These are phyloP conservation scores for Musa beccarii DNA, from an alignment of 176 grass and related monocot genomes.

Conservation along the genomic window DNA sequence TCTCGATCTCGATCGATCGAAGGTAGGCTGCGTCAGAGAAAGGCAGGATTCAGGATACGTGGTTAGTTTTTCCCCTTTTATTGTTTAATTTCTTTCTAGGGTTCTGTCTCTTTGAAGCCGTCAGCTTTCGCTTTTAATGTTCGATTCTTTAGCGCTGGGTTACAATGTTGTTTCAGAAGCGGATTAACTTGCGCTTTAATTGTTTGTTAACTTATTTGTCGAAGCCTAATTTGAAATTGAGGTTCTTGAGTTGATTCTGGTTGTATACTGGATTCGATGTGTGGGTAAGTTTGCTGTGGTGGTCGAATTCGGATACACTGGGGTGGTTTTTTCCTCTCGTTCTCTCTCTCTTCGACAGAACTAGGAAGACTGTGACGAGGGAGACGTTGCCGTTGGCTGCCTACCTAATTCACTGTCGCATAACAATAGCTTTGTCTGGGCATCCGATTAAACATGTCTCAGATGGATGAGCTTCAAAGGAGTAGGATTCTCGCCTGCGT, in stretches of 20 bases:
- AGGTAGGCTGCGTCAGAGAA: not conserved
- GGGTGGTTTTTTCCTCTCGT: no score
- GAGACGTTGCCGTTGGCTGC: not conserved
- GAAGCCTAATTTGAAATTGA: not conserved
- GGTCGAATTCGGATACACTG: no score
- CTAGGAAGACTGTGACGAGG: no score
- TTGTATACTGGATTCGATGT: no score
- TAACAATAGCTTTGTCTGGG: not conserved
- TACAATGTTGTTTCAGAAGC: not conserved
- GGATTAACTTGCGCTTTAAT: not conserved
- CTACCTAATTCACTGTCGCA: not conserved
- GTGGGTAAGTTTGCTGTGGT: no score
- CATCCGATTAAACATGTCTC: slow-evolving; percentile 3
- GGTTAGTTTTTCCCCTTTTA: not conserved
- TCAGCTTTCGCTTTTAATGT: not conserved
- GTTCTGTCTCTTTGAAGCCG: not conserved
- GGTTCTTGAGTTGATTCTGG: not conserved
- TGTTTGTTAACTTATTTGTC: not conserved
- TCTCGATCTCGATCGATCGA: not conserved
- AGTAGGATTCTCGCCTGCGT: slow-evolving; percentile 22
- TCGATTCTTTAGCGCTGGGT: not conserved
- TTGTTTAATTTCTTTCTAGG: not conserved
- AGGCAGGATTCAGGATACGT: not conserved
- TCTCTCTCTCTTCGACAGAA: no score
- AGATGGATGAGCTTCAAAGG: not conserved